Evolutionary conservation across 2,329 filamentous ascomycete species (phyloP).

Genomic region (Fusarium sp.): DNA sequence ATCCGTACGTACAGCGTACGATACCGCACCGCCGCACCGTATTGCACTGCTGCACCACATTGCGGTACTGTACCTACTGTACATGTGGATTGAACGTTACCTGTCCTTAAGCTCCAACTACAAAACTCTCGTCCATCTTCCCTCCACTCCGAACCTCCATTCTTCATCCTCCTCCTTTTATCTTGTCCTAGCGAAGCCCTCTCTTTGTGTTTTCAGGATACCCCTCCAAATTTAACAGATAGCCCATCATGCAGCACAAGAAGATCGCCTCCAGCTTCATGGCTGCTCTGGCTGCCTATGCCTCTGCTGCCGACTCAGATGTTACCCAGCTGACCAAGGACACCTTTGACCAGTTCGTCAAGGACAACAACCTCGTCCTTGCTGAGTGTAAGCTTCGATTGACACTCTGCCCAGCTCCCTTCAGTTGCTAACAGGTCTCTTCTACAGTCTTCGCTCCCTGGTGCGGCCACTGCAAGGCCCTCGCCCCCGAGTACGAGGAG

Average conservation of each 20-base stretch:
- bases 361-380: conserved; percentile 87
- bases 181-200: conserved; percentile 39
- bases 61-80: neutral
- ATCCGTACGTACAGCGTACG: no score
- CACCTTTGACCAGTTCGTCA: conserved; percentile 88
- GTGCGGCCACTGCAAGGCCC: conserved; percentile 99
- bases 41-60: neutral
- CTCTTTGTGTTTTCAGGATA: conserved; percentile 45
- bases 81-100: conserved; percentile 32
- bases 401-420: neutral
- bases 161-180: conserved; percentile 32
- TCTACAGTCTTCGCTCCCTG: conserved; percentile 88
- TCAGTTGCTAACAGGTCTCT: conserved; percentile 53
- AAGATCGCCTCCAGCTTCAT: conserved; percentile 66
- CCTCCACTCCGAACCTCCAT: conserved; percentile 35
- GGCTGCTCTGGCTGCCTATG: conserved; percentile 67
- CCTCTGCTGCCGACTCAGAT: conserved; percentile 78
- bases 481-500: conserved; percentile 91
- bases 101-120: conserved; percentile 48
- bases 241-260: conserved; percentile 62
- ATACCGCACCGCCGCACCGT: conserved; percentile 2
- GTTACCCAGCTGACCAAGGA: conserved; percentile 87
- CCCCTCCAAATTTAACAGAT: conserved; percentile 27
- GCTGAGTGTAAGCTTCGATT: conserved; percentile 83
- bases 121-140: conserved; percentile 53